Evolutionary conservation across 352 stramenopile genomes (phyloP).

Genomic region (Phytophthora chlamydospora): DNA sequence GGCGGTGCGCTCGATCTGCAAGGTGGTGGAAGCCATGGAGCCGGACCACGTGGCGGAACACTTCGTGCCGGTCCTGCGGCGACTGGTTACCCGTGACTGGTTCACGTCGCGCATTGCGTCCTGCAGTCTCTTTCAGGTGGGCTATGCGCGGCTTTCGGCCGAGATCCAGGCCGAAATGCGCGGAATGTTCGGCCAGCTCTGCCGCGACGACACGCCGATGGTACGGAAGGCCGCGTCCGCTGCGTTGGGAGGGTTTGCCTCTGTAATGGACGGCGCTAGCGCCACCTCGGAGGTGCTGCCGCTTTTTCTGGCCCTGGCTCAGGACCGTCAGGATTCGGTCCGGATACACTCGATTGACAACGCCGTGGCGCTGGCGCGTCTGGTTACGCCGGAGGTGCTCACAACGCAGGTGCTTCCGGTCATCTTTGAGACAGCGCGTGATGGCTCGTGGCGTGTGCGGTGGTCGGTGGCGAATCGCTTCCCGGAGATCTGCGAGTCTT

Average conservation of each 20-base stretch:
- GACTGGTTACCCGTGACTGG: slow-evolving; percentile 96
- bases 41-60: slow-evolving; percentile 86
- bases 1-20: slow-evolving; percentile 90
- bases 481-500: slow-evolving; percentile 90
- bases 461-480: slow-evolving; percentile 98
- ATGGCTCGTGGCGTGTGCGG: slow-evolving; percentile 98
- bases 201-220: slow-evolving; percentile 97
- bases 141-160: slow-evolving; percentile 58
- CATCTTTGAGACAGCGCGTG: slow-evolving; percentile 92
- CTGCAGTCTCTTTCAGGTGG: slow-evolving; percentile 83
- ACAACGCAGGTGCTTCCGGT: slow-evolving; percentile 88
- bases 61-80: slow-evolving; percentile 93
- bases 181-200: slow-evolving; percentile 93
- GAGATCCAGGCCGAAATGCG: slow-evolving; percentile 86
- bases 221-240: slow-evolving; percentile 93
- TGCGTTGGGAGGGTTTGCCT: slow-evolving; percentile 90
- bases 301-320: slow-evolving; percentile 82
- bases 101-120: slow-evolving; percentile 89
- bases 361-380: slow-evolving; percentile 92
- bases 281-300: slow-evolving; percentile 81
- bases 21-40: slow-evolving; percentile 88
- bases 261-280: slow-evolving; percentile 65
- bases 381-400: slow-evolving; percentile 79
- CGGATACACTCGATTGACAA: slow-evolving; percentile 98
- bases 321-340: slow-evolving; percentile 97